Evolutionary conservation across 208 protist species (phyloP).

Genomic region (Kentomonas sorsogonicus): DNA sequence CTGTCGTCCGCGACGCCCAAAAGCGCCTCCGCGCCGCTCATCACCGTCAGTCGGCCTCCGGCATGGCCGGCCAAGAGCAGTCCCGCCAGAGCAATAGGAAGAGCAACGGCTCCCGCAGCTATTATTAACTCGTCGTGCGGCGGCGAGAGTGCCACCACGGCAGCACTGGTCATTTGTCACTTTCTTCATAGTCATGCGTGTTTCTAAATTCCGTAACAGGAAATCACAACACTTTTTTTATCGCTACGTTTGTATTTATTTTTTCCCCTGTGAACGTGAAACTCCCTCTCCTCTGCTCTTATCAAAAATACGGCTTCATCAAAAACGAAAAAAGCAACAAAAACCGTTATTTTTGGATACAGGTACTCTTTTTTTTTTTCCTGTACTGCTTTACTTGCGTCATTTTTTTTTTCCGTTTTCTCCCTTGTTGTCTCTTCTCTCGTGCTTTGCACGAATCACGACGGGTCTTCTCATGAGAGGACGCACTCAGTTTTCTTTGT

Average conservation of each 20-base stretch:
- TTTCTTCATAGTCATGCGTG: slow-evolving; percentile 4
- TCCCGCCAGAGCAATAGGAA: not conserved
- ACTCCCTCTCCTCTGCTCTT: not conserved
- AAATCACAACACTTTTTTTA: slow-evolving; percentile 3
- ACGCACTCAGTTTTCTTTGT: too few species aligned
- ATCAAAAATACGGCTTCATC: not conserved
- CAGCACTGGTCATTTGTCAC: slow-evolving; percentile 1
- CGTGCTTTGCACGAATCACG: slow-evolving; percentile 3
- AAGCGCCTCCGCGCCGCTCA: not conserved
- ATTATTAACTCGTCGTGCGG: too few species aligned
- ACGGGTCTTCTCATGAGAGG: not conserved
- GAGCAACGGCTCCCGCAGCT: too few species aligned
- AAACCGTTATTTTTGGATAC: not conserved
- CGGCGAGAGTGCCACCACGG: not conserved
- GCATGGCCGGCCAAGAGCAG: not conserved
- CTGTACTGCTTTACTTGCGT: slow-evolving; percentile 2
- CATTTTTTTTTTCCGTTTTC: slow-evolving; percentile 12
- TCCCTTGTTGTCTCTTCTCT: not conserved
- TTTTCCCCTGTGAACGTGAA: not conserved
- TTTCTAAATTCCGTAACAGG: not conserved
- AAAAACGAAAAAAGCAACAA: not conserved
- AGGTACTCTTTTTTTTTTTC: not conserved
- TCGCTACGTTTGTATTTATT: not conserved
- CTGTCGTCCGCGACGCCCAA: slow-evolving; percentile 19
- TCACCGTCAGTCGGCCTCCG: not conserved